phyloP scores from a whole-genome alignment of 331 rosid species.

The Phaseolus coccineus region DNA sequence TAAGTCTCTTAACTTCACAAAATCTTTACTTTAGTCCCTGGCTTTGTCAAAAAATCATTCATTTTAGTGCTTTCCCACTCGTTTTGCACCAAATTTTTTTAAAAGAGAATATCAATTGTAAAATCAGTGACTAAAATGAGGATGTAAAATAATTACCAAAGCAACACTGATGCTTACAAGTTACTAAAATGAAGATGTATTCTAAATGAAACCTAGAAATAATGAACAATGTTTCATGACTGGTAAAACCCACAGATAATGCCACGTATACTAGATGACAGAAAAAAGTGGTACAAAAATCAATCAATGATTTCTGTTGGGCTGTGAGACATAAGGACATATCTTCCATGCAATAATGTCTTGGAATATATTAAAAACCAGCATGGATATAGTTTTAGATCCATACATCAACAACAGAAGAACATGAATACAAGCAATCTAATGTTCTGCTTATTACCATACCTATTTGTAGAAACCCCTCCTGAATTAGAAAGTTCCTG shows the following conservation, averaged over 20 bases:
- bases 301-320: background rate
- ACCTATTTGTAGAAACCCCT: slow-evolving; percentile 71
- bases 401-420: slow-evolving; percentile 20
- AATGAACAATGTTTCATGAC: background rate
- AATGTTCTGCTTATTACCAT: slow-evolving; percentile 41
- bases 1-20: background rate
- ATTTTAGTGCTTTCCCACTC: background rate
- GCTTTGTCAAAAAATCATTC: background rate
- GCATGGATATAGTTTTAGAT: background rate
- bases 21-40: background rate
- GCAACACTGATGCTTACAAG: background rate
- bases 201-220: slow-evolving; percentile 16
- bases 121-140: background rate
- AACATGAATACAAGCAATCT: slow-evolving; percentile 7
- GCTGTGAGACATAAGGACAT: background rate
- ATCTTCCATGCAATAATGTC: background rate
- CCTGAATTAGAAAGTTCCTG: slow-evolving; percentile 68
- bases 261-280: slow-evolving; percentile 13
- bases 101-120: background rate
- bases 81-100: background rate
- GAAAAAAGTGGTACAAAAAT: background rate
- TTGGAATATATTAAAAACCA: slow-evolving; percentile 14
- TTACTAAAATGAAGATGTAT: background rate
- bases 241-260: slow-evolving; percentile 15
- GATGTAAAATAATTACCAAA: background rate